Evolutionary conservation across 495 filamentous ascomycete genomes (phyloP).

Genomic region (Trypethelium eluteriae): DNA sequence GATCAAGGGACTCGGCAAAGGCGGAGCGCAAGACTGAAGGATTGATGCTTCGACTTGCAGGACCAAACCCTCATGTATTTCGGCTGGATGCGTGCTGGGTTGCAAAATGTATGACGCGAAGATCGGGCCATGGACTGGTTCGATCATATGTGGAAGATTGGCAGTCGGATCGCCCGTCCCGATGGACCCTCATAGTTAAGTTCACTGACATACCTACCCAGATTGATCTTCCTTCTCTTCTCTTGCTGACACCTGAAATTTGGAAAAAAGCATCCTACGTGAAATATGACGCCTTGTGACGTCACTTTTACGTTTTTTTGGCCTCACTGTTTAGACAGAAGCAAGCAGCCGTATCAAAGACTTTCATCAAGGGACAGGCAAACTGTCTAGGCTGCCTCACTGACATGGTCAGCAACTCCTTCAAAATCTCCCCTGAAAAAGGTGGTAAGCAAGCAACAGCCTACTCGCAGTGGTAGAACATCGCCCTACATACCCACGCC

Average conservation of each 20-base stretch:
- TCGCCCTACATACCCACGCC: too few species aligned
- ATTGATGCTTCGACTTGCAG: not conserved
- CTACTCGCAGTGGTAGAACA: too few species aligned
- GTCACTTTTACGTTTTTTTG: not conserved
- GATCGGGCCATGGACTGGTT: too few species aligned
- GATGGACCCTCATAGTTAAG: not conserved
- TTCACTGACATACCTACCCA: not conserved
- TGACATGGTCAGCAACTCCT: not conserved
- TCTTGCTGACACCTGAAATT: not conserved
- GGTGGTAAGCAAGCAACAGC: too few species aligned
- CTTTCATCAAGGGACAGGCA: conserved; percentile 13
- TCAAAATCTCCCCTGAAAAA: too few species aligned
- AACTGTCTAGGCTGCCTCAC: not conserved
- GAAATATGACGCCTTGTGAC: not conserved
- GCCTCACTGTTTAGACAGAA: conserved; percentile 4
- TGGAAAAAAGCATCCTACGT: not conserved
- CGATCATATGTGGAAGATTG: too few species aligned
- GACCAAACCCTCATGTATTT: not conserved
- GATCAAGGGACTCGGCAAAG: not conserved
- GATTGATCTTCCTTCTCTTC: not conserved
- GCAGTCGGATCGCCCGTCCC: too few species aligned
- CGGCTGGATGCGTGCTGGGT: too few species aligned
- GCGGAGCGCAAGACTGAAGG: not conserved
- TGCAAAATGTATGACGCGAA: too few species aligned
- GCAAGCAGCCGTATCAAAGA: not conserved